Evolutionary conservation across 2,329 filamentous ascomycete species (phyloP).

Genomic region (Monosporascus sp.): DNA sequence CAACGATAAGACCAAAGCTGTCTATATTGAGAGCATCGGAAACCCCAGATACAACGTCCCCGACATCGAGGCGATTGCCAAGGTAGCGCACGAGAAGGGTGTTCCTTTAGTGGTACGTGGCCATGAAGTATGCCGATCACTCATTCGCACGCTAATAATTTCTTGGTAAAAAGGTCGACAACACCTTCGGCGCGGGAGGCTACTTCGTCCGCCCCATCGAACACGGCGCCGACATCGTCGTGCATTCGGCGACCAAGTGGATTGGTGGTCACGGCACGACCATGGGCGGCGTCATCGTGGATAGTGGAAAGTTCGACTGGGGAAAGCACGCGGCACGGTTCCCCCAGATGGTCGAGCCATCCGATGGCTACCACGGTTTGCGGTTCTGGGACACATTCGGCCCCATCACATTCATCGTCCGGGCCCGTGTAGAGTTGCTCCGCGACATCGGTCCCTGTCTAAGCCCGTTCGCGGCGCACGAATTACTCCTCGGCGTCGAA

Average conservation of each 20-base stretch:
- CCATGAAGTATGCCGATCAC: neutral
- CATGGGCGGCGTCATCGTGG: slow-evolving; percentile 78
- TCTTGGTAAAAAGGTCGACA: slow-evolving; percentile 60
- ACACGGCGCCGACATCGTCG: slow-evolving; percentile 87
- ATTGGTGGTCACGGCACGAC: slow-evolving; percentile 94
- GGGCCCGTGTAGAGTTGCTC: slow-evolving; percentile 81
- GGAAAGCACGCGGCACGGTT: slow-evolving; percentile 77
- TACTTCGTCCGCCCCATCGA: slow-evolving; percentile 84
- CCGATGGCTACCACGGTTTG: slow-evolving; percentile 84
- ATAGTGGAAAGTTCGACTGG: slow-evolving; percentile 93
- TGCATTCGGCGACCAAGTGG: slow-evolving; percentile 95
- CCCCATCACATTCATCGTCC: slow-evolving; percentile 72
- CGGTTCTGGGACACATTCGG: slow-evolving; percentile 95
- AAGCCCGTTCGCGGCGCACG: slow-evolving; percentile 89
- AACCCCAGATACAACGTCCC: slow-evolving; percentile 93
- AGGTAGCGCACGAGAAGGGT: slow-evolving; percentile 65
- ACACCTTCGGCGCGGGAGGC: slow-evolving; percentile 91
- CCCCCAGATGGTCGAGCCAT: slow-evolving; percentile 86
- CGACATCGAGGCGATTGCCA: slow-evolving; percentile 81
- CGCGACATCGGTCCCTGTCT: slow-evolving; percentile 78
- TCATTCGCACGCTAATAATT: neutral
- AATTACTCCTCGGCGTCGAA: slow-evolving; percentile 83
- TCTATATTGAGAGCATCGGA: slow-evolving; percentile 88
- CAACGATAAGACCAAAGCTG: slow-evolving; percentile 87
- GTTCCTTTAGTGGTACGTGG: slow-evolving; percentile 56